These are phyloP conservation scores for Pseudogymnoascus sp. DNA, from an alignment of 2,329 filamentous ascomycete species.

Conservation along the genomic window DNA sequence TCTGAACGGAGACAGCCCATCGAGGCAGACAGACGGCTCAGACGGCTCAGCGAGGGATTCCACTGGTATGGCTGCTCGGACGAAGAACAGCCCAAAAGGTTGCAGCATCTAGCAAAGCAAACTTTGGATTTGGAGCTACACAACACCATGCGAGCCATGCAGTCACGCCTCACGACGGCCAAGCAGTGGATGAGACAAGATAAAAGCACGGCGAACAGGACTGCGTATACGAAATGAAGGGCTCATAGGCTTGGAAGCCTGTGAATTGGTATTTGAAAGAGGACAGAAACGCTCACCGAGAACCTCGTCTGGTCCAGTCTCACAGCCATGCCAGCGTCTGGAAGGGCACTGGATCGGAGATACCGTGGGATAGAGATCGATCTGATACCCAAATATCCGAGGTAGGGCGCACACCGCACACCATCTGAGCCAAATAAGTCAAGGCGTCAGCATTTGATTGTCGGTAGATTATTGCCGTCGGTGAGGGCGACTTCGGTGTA, in stretches of 20 bases:
- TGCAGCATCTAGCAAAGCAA: not conserved
- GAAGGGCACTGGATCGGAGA: not conserved
- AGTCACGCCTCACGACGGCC: not conserved
- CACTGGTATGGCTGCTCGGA: not conserved
- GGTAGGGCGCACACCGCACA: not conserved
- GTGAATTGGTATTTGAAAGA: not conserved
- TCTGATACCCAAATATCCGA: not conserved
- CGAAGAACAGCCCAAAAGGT: not conserved
- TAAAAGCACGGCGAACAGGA: not conserved
- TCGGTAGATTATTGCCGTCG: not conserved
- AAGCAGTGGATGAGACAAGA: not conserved
- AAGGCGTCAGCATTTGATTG: not conserved
- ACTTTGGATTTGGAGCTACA: not conserved
- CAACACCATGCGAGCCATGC: not conserved
- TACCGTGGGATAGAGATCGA: not conserved
- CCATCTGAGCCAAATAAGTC: not conserved
- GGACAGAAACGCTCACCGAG: conserved; percentile 6
- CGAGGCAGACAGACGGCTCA: not conserved
- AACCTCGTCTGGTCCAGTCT: not conserved
- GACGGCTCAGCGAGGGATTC: not conserved
- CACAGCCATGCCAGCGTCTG: not conserved
- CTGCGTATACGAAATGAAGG: not conserved
- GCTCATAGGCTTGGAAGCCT: not conserved
- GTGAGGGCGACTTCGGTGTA: not conserved
- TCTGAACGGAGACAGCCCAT: not conserved